Conservation (phyloP, 257 asterid genomes). For the Solanum microdontum region DNA sequence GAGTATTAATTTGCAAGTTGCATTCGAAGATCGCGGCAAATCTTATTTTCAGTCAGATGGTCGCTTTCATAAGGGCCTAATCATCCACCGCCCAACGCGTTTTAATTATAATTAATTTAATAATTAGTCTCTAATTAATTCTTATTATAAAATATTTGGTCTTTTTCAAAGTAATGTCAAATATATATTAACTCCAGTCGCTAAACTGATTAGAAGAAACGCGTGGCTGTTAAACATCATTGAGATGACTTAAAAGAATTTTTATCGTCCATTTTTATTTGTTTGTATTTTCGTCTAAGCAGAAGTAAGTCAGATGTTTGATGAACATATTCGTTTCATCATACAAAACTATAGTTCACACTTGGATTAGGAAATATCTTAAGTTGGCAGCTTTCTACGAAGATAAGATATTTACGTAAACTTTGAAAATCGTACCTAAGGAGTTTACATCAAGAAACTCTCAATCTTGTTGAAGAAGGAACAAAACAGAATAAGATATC, state of each 20-base stretch:
- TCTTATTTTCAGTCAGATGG: neutral
- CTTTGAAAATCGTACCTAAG: too few species aligned
- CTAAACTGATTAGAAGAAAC: neutral
- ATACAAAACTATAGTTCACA: neutral
- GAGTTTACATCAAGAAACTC: neutral
- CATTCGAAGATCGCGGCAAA: neutral
- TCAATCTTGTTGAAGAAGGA: neutral
- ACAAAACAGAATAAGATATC: neutral
- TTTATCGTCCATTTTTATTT: neutral
- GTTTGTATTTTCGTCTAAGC: accelerated
- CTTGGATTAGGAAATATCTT: neutral
- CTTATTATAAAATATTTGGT: neutral
- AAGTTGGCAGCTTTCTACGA: too few species aligned
- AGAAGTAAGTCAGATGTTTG: too few species aligned
- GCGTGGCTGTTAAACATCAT: neutral
- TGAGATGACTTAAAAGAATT: neutral
- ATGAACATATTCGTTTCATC: too few species aligned
- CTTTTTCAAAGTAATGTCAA: neutral
- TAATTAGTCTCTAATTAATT: neutral
- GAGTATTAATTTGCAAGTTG: neutral
- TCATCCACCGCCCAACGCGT: conserved; percentile 3
- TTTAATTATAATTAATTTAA: neutral
- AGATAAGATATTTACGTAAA: too few species aligned
- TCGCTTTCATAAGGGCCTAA: neutral
- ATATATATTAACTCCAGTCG: neutral